A percentile compares a stretch with the other conserved stretches of the same genome.
Conservation (phyloP, 768 basidiomycete species). For the Russula sp. region DNA sequence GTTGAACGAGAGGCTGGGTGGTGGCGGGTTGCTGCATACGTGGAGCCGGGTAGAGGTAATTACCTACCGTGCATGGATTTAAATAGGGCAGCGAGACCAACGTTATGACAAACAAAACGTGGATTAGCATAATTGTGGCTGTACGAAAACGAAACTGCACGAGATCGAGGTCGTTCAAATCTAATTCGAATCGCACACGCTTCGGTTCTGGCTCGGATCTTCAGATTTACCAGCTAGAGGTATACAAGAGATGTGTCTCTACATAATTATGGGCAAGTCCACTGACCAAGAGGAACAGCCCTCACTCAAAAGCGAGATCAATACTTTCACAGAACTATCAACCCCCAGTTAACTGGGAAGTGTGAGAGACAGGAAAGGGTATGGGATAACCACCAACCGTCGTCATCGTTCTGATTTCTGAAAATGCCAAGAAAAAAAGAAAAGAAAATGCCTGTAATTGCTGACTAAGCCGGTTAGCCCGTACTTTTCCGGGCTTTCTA, state of each 20-base stretch:
- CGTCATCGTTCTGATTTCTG: conserved; percentile 67
- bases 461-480: conserved; percentile 42
- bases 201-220: neutral
- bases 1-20: conserved; percentile 3
- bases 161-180: neutral
- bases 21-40: conserved; percentile 13
- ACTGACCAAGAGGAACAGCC: conserved; percentile 34
- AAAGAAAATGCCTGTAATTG: conserved; percentile 29
- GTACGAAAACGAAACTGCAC: neutral
- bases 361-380: conserved; percentile 68
- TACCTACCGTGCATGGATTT: neutral
- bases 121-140: neutral
- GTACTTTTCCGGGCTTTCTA: neutral
- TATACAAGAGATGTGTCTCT: conserved; percentile 50
- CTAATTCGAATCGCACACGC: conserved; percentile 7
- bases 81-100: conserved; percentile 5
- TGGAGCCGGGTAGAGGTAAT: neutral
- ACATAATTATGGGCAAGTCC: conserved; percentile 78
- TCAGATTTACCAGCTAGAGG: neutral
- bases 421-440: neutral
- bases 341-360: conserved; percentile 38
- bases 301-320: conserved; percentile 33
- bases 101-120: neutral
- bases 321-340: conserved; percentile 62
- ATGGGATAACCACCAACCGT: conserved; percentile 52